phyloP scores from a whole-genome alignment of 2,329 filamentous ascomycete genomes.

The Fusarium multiceps region DNA sequence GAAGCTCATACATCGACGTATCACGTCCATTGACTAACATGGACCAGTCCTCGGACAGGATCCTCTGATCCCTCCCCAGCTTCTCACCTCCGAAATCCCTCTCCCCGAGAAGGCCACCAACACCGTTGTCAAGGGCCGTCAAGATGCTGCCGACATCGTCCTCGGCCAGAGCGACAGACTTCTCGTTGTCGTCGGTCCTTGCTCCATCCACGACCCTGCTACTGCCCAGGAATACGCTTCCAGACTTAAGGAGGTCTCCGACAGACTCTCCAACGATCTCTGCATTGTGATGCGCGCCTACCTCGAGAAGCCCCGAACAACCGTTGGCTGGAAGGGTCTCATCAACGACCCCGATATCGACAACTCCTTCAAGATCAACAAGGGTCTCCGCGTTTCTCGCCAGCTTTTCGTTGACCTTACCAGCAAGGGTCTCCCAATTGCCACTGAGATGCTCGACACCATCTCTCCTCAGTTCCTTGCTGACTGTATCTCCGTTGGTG shows the following conservation, averaged over 20 bases:
- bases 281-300: constrained; percentile 98
- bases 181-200: constrained; percentile 93
- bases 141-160: constrained; percentile 77
- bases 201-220: constrained; percentile 94
- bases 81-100: constrained; percentile 88
- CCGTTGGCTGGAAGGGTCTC: constrained; percentile 98
- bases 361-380: constrained; percentile 98
- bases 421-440: constrained; percentile 88
- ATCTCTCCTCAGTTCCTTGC: constrained; percentile 98
- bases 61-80: constrained; percentile 87
- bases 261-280: constrained; percentile 84
- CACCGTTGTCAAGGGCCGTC: constrained; percentile 77
- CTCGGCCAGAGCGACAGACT: constrained; percentile 85
- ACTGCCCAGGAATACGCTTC: constrained; percentile 89
- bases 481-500: constrained; percentile 93
- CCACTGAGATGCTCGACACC: constrained; percentile 97
- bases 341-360: constrained; percentile 99
- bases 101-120: constrained; percentile 70
- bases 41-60: constrained; percentile 89
- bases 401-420: constrained; percentile 95
- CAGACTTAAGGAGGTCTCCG: constrained; percentile 79
- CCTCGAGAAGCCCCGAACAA: constrained; percentile 98
- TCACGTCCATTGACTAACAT: constrained; percentile 31
- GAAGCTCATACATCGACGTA: too few relatives aligned
- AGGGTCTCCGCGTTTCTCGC: constrained; percentile 90